phyloP scores from a whole-genome alignment of 1,284 basidiomycete species.

The Apiotrichum porosum region DNA sequence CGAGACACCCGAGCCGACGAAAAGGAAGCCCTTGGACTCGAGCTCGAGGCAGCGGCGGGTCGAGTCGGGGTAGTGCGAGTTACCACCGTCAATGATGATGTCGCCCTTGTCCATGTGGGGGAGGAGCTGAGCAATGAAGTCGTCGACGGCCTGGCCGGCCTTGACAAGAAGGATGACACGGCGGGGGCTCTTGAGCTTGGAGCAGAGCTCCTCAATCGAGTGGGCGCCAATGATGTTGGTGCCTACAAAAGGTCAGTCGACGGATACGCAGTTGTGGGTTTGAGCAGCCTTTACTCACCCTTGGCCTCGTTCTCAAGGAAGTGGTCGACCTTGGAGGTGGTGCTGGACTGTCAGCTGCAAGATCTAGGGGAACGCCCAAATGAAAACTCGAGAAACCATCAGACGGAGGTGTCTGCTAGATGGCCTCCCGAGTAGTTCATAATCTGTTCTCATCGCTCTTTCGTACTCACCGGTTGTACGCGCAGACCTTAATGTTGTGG shows the following conservation, averaged over 20 bases:
- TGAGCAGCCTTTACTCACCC: slow-evolving; percentile 62
- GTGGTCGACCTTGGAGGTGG: slow-evolving; percentile 89
- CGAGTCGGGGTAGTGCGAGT: slow-evolving; percentile 98
- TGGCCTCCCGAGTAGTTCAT: background rate
- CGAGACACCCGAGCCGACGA: slow-evolving; percentile 98
- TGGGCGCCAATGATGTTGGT: slow-evolving; percentile 93
- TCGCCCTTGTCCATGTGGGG: slow-evolving; percentile 62
- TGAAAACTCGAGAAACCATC: too few relatives aligned
- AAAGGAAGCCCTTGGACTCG: slow-evolving; percentile 89
- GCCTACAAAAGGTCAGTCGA: slow-evolving; percentile 55
- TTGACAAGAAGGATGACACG: slow-evolving; percentile 88
- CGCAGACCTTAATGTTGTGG: slow-evolving; percentile 96
- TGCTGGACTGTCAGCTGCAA: slow-evolving; percentile 45
- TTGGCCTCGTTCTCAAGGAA: slow-evolving; percentile 98
- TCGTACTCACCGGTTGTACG: slow-evolving; percentile 76
- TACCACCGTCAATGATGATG: slow-evolving; percentile 99
- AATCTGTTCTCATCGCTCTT: too few relatives aligned
- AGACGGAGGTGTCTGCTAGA: background rate
- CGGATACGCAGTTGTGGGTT: background rate
- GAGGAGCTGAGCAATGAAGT: slow-evolving; percentile 56
- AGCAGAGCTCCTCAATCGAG: slow-evolving; percentile 78
- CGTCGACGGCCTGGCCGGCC: slow-evolving; percentile 58
- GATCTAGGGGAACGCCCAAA: background rate
- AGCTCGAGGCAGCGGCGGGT: slow-evolving; percentile 92
- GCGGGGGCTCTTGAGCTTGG: slow-evolving; percentile 56